Conservation (phyloP, 2,329 filamentous ascomycete genomes). For the Podosphaera xanthii region DNA sequence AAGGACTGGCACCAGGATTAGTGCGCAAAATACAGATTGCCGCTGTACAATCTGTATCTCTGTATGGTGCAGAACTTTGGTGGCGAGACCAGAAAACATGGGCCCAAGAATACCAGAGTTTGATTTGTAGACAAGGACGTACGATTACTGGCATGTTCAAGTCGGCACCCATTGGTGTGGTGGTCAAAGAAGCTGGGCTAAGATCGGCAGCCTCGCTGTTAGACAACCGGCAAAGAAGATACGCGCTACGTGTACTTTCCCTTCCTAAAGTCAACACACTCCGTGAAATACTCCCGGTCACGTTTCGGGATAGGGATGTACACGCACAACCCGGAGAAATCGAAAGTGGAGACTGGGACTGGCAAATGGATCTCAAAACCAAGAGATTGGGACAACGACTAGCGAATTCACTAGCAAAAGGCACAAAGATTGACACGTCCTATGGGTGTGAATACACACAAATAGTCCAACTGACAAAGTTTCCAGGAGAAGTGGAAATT, state of each 20-base stretch:
- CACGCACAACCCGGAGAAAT: conserved; percentile 9
- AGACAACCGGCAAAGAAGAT: no score
- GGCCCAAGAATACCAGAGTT: not conserved
- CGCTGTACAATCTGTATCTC: not conserved
- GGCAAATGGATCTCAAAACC: not conserved
- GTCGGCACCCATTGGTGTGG: not conserved
- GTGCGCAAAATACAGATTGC: not conserved
- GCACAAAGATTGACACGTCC: not conserved
- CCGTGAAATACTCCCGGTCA: not conserved
- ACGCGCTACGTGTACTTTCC: no score
- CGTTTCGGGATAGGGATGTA: not conserved
- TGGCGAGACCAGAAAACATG: not conserved
- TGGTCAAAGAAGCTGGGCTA: not conserved
- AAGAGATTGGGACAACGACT: not conserved
- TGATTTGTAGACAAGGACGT: not conserved
- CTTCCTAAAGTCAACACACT: no score
- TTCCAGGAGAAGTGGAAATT: not conserved
- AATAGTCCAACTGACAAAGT: not conserved
- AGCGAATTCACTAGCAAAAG: not conserved
- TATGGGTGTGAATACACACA: not conserved
- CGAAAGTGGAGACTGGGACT: not conserved
- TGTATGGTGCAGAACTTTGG: not conserved
- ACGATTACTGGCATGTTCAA: not conserved
- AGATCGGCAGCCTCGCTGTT: not conserved
- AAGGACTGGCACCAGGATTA: not conserved